Base-by-base conservation (phyloP, 1,284 basidiomycete species). In the Puccinia novopanici region DNA sequence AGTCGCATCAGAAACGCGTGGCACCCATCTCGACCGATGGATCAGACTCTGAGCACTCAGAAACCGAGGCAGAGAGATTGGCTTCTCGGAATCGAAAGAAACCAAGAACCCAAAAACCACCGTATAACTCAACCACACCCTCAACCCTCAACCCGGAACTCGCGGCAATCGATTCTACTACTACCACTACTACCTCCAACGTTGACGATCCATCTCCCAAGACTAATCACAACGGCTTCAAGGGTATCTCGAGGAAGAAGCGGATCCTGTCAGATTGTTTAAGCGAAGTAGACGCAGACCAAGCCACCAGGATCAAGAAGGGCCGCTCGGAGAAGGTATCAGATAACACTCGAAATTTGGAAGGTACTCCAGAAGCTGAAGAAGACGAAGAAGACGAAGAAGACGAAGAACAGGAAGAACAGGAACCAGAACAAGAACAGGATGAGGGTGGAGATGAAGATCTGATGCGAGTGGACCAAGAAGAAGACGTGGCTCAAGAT, bases 191-290 rank as follows among this genome's bases (percentile, higher is more conserved):
- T 34, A 34, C 34, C n/a, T n/a, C 59, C 27, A 52, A 15, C 3
- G 12, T 24, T 15, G 22, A 52, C 48, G n/a, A 55, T 24, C 22
- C 15, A 52, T 50, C 37, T 24, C 52, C 48, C n/a, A 40, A 75
- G 27, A 59, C 48, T 3, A 50, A 76, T 27, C 42, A 37, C 19
- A 27, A 9, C 34, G 42, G 63, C 0, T 54, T 65, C 22, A 45
- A 27, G 24, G 48, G 54, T 48, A 48, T 57, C 34, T 45, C 37
- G 45, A 24, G 75, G 6, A 63, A 65, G 52, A 77, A 77, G 63
- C n/a, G 75, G n/a, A 77, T 77, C 45, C 50, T 77, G 37, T 77
- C 75, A 10, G 59, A 77, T 37, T 63, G 61, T 45, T 30, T 77
- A 17, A 68, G 75, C 54, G 63, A 77, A 77, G 37, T 55, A 24